Base-by-base conservation (phyloP, 352 stramenopile genomes). In the Pythium oligandrum region DNA sequence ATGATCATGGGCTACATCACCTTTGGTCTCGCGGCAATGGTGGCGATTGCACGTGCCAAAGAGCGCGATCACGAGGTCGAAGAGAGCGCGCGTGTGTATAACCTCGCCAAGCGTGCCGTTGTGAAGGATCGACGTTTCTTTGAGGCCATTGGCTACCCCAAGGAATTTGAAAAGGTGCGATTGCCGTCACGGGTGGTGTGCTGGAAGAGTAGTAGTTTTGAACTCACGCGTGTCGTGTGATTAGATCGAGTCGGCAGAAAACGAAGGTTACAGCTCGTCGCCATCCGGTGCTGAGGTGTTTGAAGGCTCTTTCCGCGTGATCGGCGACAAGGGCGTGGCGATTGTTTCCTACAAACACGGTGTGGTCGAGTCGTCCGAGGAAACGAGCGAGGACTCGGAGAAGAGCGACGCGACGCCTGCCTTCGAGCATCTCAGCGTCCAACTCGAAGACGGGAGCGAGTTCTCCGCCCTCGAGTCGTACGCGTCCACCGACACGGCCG, bases 71-170 rank as follows among this genome's bases (percentile, higher is more conserved):
- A 69, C 2, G 58, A 69, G 12, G 70, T 79, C 37, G 74, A 87
- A 59, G 75, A 90, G 78, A 84, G 66, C 39, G 73, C 78, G 11
- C 70, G 78, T 12, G 73, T 87, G 55, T 87, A 73, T 52, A 90
- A 90, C 57, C 79, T 88, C 69, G 80, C 80, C 30, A 88, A 88
- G 54, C 75, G 80, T 12, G 77, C 77, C 1, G 77, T 90, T 0
- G 75, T 86, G 6, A 90, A 90, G 37, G 80, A 90, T 37, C 77
- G 69, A 6, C 77, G 80, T 3, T 68, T 90, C 55, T 90, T 90
- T 39, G 77, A 86, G 53, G 64, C 69, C 6, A 64, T 90, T 8
- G 80, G 80, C 0, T 90, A 90, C 61, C 80, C 80, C 40, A 88
- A 88, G 56, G 66, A 80, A 3, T 90, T 88, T 45, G 65, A 88